Conservation (phyloP, 371 early-diverging fungal species). For the Actinomucor elegans region DNA sequence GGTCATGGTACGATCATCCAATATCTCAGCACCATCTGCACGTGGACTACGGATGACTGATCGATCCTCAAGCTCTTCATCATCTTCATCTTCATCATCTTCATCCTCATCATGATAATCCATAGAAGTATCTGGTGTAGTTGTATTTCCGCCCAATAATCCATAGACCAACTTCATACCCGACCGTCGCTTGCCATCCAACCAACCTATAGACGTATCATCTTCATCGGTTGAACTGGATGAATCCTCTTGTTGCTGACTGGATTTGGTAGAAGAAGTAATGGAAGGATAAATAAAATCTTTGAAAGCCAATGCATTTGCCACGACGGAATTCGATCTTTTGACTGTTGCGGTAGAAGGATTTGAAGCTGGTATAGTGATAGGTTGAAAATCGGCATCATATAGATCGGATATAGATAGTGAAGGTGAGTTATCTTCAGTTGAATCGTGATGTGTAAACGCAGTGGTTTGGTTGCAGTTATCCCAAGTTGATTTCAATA, state of each 20-base stretch:
- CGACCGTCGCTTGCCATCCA: conserved; percentile 39
- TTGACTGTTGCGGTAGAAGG: background rate
- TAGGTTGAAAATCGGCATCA: conserved; percentile 31
- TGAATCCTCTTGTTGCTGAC: conserved; percentile 12
- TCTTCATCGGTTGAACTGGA: conserved; percentile 47
- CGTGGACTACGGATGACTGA: background rate
- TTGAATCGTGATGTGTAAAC: background rate
- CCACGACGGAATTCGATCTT: conserved; percentile 22
- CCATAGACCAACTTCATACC: conserved; percentile 50
- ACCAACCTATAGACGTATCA: conserved; percentile 34
- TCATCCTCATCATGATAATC: conserved; percentile 34
- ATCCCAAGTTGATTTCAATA: conserved; percentile 34
- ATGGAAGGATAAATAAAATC: conserved; percentile 25
- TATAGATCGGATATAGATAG: conserved; percentile 42
- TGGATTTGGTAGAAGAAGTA: background rate
- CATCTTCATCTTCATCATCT: conserved; percentile 20
- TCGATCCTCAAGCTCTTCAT: background rate
- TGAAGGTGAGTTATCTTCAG: conserved; percentile 33
- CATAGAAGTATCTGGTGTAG: conserved; percentile 13
- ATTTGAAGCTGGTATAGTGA: conserved; percentile 17
- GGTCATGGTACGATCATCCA: conserved; percentile 38
- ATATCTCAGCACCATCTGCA: conserved; percentile 25
- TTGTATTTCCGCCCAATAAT: conserved; percentile 25
- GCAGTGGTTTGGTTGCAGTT: background rate
- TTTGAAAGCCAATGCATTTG: conserved; percentile 37